A percentile compares a stretch with the other conserved stretches of the same genome.
Evolutionary conservation across 306 rosid genomes (phyloP).

Genomic region (Crataegus laevigata): DNA sequence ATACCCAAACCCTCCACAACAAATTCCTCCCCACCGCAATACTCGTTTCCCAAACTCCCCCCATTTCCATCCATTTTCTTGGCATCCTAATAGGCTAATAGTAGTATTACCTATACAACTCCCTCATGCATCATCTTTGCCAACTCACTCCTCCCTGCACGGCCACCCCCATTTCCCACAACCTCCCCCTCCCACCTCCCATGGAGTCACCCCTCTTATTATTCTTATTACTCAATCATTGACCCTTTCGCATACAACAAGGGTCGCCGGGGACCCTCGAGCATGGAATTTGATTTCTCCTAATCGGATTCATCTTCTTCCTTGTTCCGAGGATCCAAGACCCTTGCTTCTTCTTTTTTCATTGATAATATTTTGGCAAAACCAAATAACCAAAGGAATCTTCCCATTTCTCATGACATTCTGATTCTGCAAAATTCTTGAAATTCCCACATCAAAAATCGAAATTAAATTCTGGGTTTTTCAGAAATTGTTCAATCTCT

Average conservation of each 20-base stretch:
- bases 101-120: background rate
- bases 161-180: background rate
- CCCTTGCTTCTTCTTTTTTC: background rate
- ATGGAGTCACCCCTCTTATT: background rate
- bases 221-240: background rate
- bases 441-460: background rate
- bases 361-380: background rate
- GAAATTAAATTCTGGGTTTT: background rate
- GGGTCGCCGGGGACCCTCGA: constrained; percentile 5
- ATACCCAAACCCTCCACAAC: background rate
- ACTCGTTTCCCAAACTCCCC: background rate
- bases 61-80: background rate
- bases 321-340: constrained; percentile 12
- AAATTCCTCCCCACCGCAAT: background rate
- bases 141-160: background rate
- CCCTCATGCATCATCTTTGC: no score
- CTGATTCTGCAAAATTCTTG: background rate
- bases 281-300: background rate
- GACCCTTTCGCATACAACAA: background rate
- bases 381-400: background rate
- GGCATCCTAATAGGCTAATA: background rate
- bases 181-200: background rate
- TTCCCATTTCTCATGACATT: background rate
- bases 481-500: background rate
- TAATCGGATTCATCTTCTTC: background rate